These are phyloP conservation scores for Gossypium herbaceum DNA, from an alignment of 345 rosid genomes.

Conservation along the genomic window DNA sequence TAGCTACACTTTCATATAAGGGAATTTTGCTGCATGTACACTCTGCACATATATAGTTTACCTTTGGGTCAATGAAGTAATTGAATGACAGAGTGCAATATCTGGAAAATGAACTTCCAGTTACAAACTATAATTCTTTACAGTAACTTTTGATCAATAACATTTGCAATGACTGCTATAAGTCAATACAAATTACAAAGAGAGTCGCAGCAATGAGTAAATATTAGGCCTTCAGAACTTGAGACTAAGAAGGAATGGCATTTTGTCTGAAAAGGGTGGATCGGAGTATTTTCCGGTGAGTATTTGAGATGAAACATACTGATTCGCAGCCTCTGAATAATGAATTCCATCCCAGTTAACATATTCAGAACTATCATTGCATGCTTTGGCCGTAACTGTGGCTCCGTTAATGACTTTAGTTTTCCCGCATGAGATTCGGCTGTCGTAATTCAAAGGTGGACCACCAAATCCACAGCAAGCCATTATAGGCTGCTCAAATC, in stretches of 20 bases:
- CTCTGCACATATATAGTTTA: not conserved
- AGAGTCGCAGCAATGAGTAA: slow-evolving; percentile 11
- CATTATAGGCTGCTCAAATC: slow-evolving; percentile 85
- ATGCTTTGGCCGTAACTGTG: slow-evolving; percentile 57
- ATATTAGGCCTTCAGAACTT: slow-evolving; percentile 46
- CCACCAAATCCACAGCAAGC: slow-evolving; percentile 97
- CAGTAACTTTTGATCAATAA: slow-evolving; percentile 10
- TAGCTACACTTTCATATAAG: not conserved
- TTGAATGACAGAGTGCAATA: not conserved
- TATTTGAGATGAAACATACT: slow-evolving; percentile 63
- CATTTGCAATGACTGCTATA: slow-evolving; percentile 7
- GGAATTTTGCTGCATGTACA: not conserved
- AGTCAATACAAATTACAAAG: slow-evolving; percentile 4
- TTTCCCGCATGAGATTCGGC: slow-evolving; percentile 66
- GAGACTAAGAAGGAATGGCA: slow-evolving; percentile 76
- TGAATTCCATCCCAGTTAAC: slow-evolving; percentile 97
- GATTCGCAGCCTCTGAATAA: slow-evolving; percentile 87
- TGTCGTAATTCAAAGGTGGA: slow-evolving; percentile 74
- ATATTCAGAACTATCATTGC: slow-evolving; percentile 75
- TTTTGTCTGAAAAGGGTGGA: slow-evolving; percentile 75
- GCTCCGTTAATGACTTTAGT: slow-evolving; percentile 71
- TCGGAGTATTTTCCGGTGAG: slow-evolving; percentile 81
- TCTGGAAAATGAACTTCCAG: slow-evolving; percentile 11
- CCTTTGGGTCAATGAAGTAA: not conserved
- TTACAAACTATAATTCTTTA: slow-evolving; percentile 10